Conservation (phyloP, 306 rosid genomes). For the Fragaria nilgerrensis region DNA sequence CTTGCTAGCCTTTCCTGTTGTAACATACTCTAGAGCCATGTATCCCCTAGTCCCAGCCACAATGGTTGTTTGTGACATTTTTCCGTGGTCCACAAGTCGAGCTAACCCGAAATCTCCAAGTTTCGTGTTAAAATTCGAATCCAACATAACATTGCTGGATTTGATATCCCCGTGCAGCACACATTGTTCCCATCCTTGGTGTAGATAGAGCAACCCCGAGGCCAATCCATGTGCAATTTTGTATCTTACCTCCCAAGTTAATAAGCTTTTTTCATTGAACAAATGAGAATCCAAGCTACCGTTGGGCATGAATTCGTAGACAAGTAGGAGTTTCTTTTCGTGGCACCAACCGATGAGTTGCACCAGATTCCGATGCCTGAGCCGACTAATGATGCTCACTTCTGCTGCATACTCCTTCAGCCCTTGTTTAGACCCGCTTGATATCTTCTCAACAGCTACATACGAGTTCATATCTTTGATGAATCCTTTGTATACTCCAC, state of each 20-base stretch:
- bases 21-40: neutral
- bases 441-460: constrained; percentile 12
- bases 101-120: neutral
- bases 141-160: neutral
- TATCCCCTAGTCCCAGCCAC: neutral
- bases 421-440: neutral
- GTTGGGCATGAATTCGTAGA: neutral
- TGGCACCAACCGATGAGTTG: no score
- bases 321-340: no score
- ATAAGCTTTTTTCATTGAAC: neutral
- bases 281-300: neutral
- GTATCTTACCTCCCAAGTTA: neutral
- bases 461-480: neutral
- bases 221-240: neutral
- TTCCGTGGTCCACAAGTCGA: neutral
- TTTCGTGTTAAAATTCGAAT: neutral
- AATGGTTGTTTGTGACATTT: neutral
- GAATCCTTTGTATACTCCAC: neutral
- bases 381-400: neutral
- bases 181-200: neutral
- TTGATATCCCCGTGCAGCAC: neutral
- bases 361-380: no score
- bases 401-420: constrained; percentile 6
- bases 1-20: neutral
- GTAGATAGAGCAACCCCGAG: neutral